Percentiles rank a stretch among this genome's conserved stretches.
Evolutionary conservation across 352 stramenopile genomes (phyloP).

Genomic region (Phytopythium aichiense): DNA sequence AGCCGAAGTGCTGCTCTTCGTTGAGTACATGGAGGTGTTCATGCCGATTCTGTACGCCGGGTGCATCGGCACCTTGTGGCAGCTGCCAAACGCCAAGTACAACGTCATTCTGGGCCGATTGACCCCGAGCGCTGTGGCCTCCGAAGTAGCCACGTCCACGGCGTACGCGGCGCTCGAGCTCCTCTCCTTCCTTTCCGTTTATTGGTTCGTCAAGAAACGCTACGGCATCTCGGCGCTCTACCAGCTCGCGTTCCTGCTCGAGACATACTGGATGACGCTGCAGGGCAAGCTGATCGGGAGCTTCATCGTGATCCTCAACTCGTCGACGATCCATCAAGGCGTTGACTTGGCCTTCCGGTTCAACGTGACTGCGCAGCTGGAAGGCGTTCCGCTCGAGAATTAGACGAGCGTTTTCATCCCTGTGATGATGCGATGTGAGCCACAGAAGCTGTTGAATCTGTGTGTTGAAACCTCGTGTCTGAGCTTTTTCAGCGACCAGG

Average conservation of each 20-base stretch:
- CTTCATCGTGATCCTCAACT: slow-evolving; percentile 18
- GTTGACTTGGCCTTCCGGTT: slow-evolving; percentile 16
- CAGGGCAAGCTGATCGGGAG: slow-evolving; percentile 18
- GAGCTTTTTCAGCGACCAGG: too few species aligned
- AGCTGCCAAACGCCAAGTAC: slow-evolving; percentile 14
- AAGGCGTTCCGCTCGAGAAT: slow-evolving; percentile 14
- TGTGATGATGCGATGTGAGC: too few species aligned
- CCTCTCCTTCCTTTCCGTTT: slow-evolving; percentile 17
- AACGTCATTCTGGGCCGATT: slow-evolving; percentile 15
- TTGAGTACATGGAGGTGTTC: slow-evolving; percentile 31
- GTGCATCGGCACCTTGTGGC: slow-evolving; percentile 14
- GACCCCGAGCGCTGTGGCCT: slow-evolving; percentile 1
- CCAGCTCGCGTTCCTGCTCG: slow-evolving; percentile 29
- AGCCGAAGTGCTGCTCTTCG: slow-evolving; percentile 19
- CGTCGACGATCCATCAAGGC: slow-evolving; percentile 12
- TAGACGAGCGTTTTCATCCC: too few species aligned
- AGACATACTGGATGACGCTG: slow-evolving; percentile 19
- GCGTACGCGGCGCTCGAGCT: slow-evolving; percentile 13
- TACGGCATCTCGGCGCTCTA: slow-evolving; percentile 24
- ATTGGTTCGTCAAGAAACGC: slow-evolving; percentile 18
- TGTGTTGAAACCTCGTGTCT: too few species aligned
- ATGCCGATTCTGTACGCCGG: slow-evolving; percentile 22
- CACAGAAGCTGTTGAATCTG: too few species aligned
- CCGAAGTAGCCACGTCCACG: slow-evolving; percentile 5
- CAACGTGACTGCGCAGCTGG: slow-evolving; percentile 5